Base-by-base conservation (phyloP, 768 basidiomycete genomes). In the Cystobasidium tubakii region DNA sequence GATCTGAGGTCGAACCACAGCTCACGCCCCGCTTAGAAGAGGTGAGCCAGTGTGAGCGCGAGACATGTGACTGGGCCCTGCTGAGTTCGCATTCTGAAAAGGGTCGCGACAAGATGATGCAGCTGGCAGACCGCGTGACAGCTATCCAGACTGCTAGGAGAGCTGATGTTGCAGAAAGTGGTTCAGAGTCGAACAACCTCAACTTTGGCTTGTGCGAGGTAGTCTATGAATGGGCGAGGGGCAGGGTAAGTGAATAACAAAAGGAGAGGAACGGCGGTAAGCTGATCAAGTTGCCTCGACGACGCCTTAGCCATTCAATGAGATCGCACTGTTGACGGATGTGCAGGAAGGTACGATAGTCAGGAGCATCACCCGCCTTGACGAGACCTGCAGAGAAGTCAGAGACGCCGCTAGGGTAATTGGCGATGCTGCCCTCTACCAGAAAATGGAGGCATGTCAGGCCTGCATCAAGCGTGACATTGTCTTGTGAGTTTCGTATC, bases 161-260 rank as follows among this genome's bases (percentile, higher is more conserved):
- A 79, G 91, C 97, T 0, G 84, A 87, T 36, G 54, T 71, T 63
- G 86, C 86, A 88, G 73, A 91, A 90, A 80, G 87, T 88, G 66
- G 78, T 75, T 34, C 75, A 76, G 39, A 75, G 64, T 77, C 77
- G 66, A 78, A 85, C 86, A 60, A 87, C 73, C 86, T 94, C 77
- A 97, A 96, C 81, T 89, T 90, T 75, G 96, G 96, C 7, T 83
- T 99, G 27, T 87, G 91, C 10, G 95, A 99, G 80, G 96, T 95
- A 0, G 96, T 97, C 7, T 97, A 98, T 79, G 96, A 98, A 81
- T 99, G 96, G 96, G 94, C 96, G 0, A 92, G 90, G 81, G 96
- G 96, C 67, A 97, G 95, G 94, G 95, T 95, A 77, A 77, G 87
- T 31, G 34, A 17, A 46, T 15, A 36, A 15, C 57, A 66, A 3